phyloP scores from a whole-genome alignment of 164 flowering plant species.

The Akebia trifoliata region DNA sequence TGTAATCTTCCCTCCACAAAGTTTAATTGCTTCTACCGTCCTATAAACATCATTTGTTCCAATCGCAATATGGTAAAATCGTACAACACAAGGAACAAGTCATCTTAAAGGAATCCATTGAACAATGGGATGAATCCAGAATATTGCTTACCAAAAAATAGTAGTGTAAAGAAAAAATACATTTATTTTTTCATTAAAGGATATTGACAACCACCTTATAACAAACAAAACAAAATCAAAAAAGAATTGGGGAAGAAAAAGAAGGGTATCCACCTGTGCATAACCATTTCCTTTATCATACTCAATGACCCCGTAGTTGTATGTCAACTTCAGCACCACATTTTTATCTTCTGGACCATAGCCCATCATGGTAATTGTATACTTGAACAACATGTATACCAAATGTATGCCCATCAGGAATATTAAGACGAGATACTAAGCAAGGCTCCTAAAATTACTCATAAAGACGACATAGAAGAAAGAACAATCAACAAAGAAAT shows the following conservation, averaged over 20 bases:
- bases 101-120: not conserved
- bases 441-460: no score
- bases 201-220: not conserved
- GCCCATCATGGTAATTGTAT: no score
- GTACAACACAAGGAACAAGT: slow-evolving; percentile 4
- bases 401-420: slow-evolving; percentile 4
- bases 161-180: not conserved
- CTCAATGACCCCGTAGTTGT: no score
- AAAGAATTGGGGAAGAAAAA: not conserved
- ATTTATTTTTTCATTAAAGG: no score
- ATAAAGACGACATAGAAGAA: no score
- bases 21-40: slow-evolving; percentile 85
- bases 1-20: no score
- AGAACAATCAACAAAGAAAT: no score
- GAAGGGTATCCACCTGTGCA: slow-evolving; percentile 68
- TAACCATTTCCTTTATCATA: slow-evolving; percentile 90
- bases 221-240: not conserved
- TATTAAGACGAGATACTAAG: not conserved
- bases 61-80: slow-evolving; percentile 65
- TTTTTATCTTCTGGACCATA: no score
- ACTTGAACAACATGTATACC: slow-evolving; percentile 33
- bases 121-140: not conserved
- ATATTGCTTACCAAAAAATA: not conserved
- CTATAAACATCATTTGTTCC: slow-evolving; percentile 96
- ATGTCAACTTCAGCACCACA: no score